Conservation (phyloP, 345 rosid species). For the Hirschfeldia incana region DNA sequence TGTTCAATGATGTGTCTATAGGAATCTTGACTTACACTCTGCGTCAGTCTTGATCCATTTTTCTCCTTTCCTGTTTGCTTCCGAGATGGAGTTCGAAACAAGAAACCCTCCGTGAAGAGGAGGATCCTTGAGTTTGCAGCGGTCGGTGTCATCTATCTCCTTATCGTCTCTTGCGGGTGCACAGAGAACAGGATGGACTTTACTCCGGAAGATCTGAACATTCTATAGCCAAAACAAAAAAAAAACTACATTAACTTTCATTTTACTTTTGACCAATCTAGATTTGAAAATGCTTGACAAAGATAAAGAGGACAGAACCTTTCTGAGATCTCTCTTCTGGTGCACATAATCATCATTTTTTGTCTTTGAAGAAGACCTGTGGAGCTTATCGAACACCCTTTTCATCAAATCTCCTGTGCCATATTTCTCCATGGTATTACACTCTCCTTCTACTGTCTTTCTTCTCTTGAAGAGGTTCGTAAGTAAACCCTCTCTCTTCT, state of each 20-base stretch:
- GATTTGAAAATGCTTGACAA: background rate
- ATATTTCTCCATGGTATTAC: constrained; percentile 14
- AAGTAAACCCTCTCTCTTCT: constrained; percentile 13
- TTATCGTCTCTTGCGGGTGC: constrained; percentile 16
- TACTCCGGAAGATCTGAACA: constrained; percentile 27
- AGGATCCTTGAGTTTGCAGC: constrained; percentile 6
- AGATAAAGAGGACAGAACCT: constrained; percentile 18
- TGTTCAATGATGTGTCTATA: background rate
- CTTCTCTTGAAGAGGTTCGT: constrained; percentile 19
- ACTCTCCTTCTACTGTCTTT: background rate
- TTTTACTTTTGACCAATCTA: background rate
- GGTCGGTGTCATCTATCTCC: background rate
- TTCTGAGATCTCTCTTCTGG: constrained; percentile 30
- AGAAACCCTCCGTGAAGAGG: background rate
- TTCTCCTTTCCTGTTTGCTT: constrained; percentile 5
- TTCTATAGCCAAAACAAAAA: constrained; percentile 27
- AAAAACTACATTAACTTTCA: constrained; percentile 5
- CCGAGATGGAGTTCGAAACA: background rate
- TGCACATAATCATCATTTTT: constrained; percentile 2
- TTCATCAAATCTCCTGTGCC: constrained; percentile 3
- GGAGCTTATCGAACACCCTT: constrained; percentile 16
- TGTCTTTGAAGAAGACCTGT: background rate
- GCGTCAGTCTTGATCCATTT: constrained; percentile 40
- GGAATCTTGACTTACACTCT: constrained; percentile 33
- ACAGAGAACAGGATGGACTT: constrained; percentile 34